Base-by-base conservation (phyloP, 176 grass and related monocot species). In the Saccharum officinarum region DNA sequence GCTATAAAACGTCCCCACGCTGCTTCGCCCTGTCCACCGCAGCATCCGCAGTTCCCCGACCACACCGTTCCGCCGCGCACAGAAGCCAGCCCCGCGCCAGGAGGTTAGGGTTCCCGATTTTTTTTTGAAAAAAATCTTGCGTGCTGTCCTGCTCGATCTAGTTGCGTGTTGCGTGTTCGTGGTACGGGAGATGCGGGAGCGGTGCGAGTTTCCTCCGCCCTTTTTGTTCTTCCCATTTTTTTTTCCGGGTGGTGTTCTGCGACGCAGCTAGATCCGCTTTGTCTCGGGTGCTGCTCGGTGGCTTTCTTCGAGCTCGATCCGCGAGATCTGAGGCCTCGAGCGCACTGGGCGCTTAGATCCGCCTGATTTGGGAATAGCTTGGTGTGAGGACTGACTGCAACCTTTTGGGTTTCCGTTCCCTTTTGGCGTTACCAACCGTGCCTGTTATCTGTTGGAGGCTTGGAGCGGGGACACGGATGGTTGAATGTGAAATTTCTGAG, bases 71-170 rank as follows among this genome's bases (percentile, higher is more conserved):
- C 67, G 8, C 79, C 20, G 41, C 23, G 16, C 28, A 28, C 52
- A 38, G 3, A 7, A 15, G 5, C 30, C 34, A 31, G 3, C 73
- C 28, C 18, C 73, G 31, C 62, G 12, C 62, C 50, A 26, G 49
- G 36, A 85, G 87, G 77, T 85, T 76, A 80, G 82, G 76, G 69
- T 37, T 77, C 3, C 46, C 10, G n/a, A 54, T 17, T 30, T 13
- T 50, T 10, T 8, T 4, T 4, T 52, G 2, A 22, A 9, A 55
- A 55, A 55, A 22, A 20, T 76, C 18, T 11, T 12, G 13, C 36
- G 8, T 62, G 7, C 20, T 8, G 1, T 22, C 25, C 31, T 59
- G 9, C 25, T 44, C 3, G 38, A 85, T 81, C 40, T 61, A 62
- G 8, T 18, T 3, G 37, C 57, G 15, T 17, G 67, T 6, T 20